phyloP scores from a whole-genome alignment of 1,284 basidiomycete genomes.

The Malassezia arunalokei region DNA sequence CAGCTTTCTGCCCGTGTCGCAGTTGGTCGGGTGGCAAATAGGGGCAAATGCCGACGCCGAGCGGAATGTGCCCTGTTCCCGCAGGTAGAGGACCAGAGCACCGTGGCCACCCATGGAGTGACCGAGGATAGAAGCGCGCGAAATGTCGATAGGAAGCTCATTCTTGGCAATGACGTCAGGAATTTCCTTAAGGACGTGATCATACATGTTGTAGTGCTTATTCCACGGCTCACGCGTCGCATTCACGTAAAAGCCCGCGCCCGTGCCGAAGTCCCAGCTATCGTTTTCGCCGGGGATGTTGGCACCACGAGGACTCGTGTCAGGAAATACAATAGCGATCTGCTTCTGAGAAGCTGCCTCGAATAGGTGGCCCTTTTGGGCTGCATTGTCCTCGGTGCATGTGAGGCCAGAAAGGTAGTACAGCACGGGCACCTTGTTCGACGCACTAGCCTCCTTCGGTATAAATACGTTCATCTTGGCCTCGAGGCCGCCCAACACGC shows the following conservation, averaged over 20 bases:
- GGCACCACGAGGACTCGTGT: conserved; percentile 87
- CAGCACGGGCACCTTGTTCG: conserved; percentile 59
- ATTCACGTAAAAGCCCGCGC: conserved; percentile 43
- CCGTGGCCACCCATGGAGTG: conserved; percentile 86
- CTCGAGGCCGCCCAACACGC: conserved; percentile 63
- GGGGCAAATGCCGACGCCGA: conserved; percentile 90
- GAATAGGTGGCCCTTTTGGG: conserved; percentile 41
- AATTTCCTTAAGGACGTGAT: conserved; percentile 30
- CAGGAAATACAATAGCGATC: conserved; percentile 85
- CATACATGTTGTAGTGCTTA: conserved; percentile 40
- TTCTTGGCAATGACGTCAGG: conserved; percentile 19
- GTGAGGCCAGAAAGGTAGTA: conserved; percentile 85
- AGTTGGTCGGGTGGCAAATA: conserved; percentile 73
- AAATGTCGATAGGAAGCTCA: conserved; percentile 28
- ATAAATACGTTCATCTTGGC: conserved; percentile 83
- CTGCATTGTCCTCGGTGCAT: conserved; percentile 86
- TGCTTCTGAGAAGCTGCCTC: conserved; percentile 43
- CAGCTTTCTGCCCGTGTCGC: conserved; percentile 84
- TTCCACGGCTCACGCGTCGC: conserved; percentile 37
- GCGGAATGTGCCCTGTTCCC: conserved; percentile 57
- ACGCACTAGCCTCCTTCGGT: conserved; percentile 54
- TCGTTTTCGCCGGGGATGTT: conserved; percentile 71
- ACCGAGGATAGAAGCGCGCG: conserved; percentile 28
- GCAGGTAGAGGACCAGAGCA: conserved; percentile 78
- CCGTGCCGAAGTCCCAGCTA: conserved; percentile 55